Evolutionary conservation across 2,329 filamentous ascomycete species (phyloP).

Genomic region (Clonostachys sp.): DNA sequence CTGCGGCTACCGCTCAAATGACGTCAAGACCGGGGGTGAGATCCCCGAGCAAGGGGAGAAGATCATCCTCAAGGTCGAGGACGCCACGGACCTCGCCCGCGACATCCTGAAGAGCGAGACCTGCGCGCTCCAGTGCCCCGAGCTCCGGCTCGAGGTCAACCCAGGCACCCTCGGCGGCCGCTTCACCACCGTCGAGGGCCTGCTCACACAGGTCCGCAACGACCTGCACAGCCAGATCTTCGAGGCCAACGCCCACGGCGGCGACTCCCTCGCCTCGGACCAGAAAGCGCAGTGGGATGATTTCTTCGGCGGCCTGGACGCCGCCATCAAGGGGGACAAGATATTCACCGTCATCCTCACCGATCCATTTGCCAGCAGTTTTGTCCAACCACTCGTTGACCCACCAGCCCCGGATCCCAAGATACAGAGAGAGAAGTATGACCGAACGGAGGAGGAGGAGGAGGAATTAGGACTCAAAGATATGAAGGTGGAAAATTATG

Average conservation of each 20-base stretch:
- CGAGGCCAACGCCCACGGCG: conserved; percentile 64
- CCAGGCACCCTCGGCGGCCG: conserved; percentile 91
- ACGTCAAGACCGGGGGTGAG: conserved; percentile 95
- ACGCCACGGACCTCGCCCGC: conserved; percentile 69
- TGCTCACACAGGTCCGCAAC: conserved; percentile 86
- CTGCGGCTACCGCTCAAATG: conserved; percentile 92
- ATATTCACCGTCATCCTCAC: conserved; percentile 80
- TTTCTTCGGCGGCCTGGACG: conserved; percentile 75
- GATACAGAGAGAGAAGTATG: conserved; percentile 77
- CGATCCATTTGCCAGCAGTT: conserved; percentile 88
- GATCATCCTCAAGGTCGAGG: conserved; percentile 72
- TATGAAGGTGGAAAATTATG: conserved; percentile 88
- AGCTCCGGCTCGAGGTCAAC: conserved; percentile 82
- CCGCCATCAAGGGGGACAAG: conserved; percentile 74
- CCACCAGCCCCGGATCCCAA: conserved; percentile 68
- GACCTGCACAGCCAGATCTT: conserved; percentile 89
- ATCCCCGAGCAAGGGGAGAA: conserved; percentile 82
- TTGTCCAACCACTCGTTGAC: conserved; percentile 85
- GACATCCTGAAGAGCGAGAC: conserved; percentile 97
- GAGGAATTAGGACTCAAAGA: conserved; percentile 87
- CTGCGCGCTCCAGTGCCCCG: conserved; percentile 80
- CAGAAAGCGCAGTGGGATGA: conserved; percentile 70
- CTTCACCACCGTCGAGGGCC: conserved; percentile 94
- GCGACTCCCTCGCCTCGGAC: conserved; percentile 68
- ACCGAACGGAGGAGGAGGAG: conserved; percentile 85